Conservation (phyloP, 345 rosid species). For the Eucalyptus cloeziana region DNA sequence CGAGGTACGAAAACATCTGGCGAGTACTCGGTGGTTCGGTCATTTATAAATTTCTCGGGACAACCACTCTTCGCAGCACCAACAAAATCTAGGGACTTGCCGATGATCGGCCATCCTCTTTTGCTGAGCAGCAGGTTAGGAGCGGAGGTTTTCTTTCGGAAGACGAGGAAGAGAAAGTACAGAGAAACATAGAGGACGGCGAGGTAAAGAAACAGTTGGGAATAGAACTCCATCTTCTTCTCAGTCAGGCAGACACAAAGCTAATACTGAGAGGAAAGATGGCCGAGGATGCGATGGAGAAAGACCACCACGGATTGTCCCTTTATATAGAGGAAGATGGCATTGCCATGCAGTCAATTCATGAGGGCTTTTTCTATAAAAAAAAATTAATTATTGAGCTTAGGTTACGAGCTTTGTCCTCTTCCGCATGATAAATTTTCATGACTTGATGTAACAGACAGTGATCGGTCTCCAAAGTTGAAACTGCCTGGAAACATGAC, state of each 20-base stretch:
- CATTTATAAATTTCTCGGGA: background rate
- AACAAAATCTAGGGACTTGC: background rate
- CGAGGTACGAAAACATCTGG: background rate
- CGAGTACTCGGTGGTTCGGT: background rate
- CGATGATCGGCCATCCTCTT: background rate
- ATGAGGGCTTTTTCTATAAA: background rate
- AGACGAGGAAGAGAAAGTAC: background rate
- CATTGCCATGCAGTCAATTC: background rate
- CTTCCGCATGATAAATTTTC: background rate
- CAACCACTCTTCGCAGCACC: background rate
- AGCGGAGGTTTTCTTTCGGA: background rate
- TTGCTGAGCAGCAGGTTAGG: background rate
- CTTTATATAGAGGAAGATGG: background rate
- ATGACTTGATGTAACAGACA: background rate
- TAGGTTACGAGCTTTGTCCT: background rate
- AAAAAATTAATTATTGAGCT: background rate
- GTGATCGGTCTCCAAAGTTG: background rate
- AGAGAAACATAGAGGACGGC: background rate
- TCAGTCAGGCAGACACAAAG: background rate
- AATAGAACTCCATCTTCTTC: background rate
- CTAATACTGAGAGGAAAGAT: background rate
- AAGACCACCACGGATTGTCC: too few relatives aligned
- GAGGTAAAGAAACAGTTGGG: background rate
- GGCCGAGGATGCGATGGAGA: background rate
- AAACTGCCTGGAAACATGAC: background rate